Evolutionary conservation across 768 basidiomycete species (phyloP).

Genomic region (Fibroporia radiculosa): DNA sequence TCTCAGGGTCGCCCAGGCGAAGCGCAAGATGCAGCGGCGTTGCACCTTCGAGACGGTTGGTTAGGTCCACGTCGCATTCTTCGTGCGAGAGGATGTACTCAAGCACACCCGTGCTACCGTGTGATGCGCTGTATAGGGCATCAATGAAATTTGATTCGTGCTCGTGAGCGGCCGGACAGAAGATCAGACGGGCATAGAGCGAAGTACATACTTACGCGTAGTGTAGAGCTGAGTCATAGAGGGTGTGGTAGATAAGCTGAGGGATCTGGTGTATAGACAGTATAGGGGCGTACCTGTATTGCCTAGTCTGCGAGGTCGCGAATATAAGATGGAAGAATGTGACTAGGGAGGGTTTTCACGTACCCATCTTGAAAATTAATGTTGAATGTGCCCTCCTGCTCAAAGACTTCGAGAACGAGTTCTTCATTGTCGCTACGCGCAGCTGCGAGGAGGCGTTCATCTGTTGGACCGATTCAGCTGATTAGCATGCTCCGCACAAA

Average conservation of each 20-base stretch:
- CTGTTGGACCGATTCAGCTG: slow-evolving; percentile 27
- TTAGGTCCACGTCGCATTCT: slow-evolving; percentile 74
- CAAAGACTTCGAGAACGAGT: slow-evolving; percentile 51
- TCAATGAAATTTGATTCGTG: neutral
- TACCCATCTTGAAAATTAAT: slow-evolving; percentile 79
- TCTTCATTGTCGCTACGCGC: slow-evolving; percentile 71
- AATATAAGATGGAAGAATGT: neutral
- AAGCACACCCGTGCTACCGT: slow-evolving; percentile 55
- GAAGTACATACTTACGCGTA: slow-evolving; percentile 48
- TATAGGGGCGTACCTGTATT: slow-evolving; percentile 58
- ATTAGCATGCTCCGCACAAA: neutral
- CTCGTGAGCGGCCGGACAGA: neutral
- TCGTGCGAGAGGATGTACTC: slow-evolving; percentile 70
- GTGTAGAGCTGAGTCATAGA: slow-evolving; percentile 55
- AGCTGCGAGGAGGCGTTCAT: slow-evolving; percentile 65
- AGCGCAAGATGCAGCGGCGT: slow-evolving; percentile 79
- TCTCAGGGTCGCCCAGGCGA: slow-evolving; percentile 43
- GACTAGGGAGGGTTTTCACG: slow-evolving; percentile 20
- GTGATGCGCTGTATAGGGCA: slow-evolving; percentile 35
- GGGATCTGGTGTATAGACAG: neutral
- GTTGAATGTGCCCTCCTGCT: slow-evolving; percentile 46
- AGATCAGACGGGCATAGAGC: neutral
- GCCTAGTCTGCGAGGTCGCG: slow-evolving; percentile 37
- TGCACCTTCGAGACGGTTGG: slow-evolving; percentile 58
- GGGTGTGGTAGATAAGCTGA: neutral